phyloP scores from a whole-genome alignment of 495 filamentous ascomycete genomes.

The Eremomyces bilateralis region DNA sequence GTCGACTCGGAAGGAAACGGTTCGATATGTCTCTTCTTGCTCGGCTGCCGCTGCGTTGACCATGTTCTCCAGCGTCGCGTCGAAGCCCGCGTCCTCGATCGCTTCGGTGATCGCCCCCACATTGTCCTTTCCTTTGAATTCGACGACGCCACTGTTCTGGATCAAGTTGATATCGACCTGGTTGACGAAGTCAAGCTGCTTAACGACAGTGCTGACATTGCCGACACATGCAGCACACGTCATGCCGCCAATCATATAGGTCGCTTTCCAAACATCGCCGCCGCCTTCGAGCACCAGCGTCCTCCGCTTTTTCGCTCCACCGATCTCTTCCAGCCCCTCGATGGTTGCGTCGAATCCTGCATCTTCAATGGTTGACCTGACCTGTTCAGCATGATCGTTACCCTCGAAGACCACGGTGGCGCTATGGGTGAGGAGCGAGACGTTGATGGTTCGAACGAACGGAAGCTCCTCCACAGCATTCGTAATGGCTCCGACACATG shows the following conservation, averaged over 20 bases:
- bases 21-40: slow-evolving; percentile 23
- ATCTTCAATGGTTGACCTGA: slow-evolving; percentile 30
- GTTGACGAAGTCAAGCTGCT: slow-evolving; percentile 38
- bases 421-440: slow-evolving; percentile 37
- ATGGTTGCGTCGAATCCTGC: slow-evolving; percentile 32
- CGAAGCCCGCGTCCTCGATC: slow-evolving; percentile 69
- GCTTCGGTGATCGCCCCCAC: slow-evolving; percentile 36
- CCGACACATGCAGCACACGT: slow-evolving; percentile 59
- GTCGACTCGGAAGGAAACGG: slow-evolving; percentile 42
- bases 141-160: slow-evolving; percentile 31
- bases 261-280: slow-evolving; percentile 23
- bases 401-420: slow-evolving; percentile 27
- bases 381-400: slow-evolving; percentile 21
- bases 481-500: slow-evolving; percentile 34
- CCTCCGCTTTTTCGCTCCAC: not conserved
- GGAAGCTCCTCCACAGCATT: slow-evolving; percentile 26
- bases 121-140: slow-evolving; percentile 23
- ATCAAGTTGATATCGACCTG: slow-evolving; percentile 47
- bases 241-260: slow-evolving; percentile 61
- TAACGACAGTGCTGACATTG: slow-evolving; percentile 38
- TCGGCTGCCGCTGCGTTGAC: slow-evolving; percentile 4
- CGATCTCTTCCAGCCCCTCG: slow-evolving; percentile 21
- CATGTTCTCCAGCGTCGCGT: slow-evolving; percentile 37
- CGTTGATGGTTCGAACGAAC: slow-evolving; percentile 30
- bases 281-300: slow-evolving; percentile 1